Base-by-base conservation (phyloP, 2,329 filamentous ascomycete species). In the Fonsecaea multimorphosa region DNA sequence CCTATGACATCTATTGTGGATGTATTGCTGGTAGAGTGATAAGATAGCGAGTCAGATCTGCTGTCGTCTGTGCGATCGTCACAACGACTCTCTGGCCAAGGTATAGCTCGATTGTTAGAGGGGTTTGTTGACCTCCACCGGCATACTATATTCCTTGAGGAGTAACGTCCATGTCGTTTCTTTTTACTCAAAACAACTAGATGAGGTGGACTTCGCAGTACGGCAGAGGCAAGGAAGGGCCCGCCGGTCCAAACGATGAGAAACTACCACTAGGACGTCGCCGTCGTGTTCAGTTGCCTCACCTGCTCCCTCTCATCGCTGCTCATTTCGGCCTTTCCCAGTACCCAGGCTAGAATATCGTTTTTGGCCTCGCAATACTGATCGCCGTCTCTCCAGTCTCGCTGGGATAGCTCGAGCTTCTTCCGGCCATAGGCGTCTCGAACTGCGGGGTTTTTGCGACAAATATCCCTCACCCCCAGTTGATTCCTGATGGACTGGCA, bases 401-500 rank as follows among this genome's bases (percentile, higher is more conserved):
- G 58, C 36, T 52, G 49, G 19, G 61, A 46, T 4, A 70, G 63
- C 32, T 63, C 59, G 12, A 67, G 31, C 38, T 70, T 70, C 19
- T 32, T 61, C 38, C 51, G 40, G n/a, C 62, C 60, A 58, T 70
- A 70, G 40, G 53, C 58, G n/a, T 77, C 72, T 36, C 77, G 68
- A 24, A 81, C 65, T 1, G 66, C 70, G 1, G 34, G 31, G 62
- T 80, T 71, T 2, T 65, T 36, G 3, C 74, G 66, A 22, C 80
- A 71, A 2, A 76, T 73, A 53, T 77, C 73, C n/a, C 78, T 75
- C 24, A 80, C 53, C 44, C 70, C 76, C 12, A 78, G 70, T 67
- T 81, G 78, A 61, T 79, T 80, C n/a, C 74, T 72, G 19, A 77
- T 71, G 29, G 74, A 70, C 9, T 73, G 60, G 31, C 74, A 73